phyloP scores from a whole-genome alignment of 2,329 filamentous ascomycete species.

The Dactylellina leptospora region DNA sequence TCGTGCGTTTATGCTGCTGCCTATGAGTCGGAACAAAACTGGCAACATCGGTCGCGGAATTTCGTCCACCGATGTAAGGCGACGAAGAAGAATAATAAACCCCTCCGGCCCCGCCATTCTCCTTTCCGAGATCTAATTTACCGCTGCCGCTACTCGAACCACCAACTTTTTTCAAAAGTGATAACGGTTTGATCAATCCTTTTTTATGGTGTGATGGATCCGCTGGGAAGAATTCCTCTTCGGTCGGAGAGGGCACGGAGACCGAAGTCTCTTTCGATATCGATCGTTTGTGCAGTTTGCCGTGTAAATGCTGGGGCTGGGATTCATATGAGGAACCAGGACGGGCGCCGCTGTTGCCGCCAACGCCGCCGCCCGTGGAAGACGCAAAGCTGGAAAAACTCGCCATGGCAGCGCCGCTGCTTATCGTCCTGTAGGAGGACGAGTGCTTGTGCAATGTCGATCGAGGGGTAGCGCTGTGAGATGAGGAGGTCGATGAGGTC shows the following conservation, averaged over 20 bases:
- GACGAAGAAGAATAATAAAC: conserved; percentile 46
- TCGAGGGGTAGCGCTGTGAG: conserved; percentile 26
- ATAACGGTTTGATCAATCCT: conserved; percentile 48
- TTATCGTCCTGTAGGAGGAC: conserved; percentile 48
- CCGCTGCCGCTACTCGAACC: conserved; percentile 27
- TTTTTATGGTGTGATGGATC: conserved; percentile 51
- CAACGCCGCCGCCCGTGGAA: too few relatives aligned
- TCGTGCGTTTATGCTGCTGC: conserved; percentile 52
- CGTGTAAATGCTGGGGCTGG: conserved; percentile 42
- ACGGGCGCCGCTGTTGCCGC: too few relatives aligned
- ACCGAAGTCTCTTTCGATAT: conserved; percentile 49
- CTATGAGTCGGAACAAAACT: conserved; percentile 52
- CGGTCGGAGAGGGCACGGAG: conserved; percentile 36
- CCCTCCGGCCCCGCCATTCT: conserved; percentile 44
- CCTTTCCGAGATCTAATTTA: conserved; percentile 47
- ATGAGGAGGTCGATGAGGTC: conserved; percentile 37
- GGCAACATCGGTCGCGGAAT: conserved; percentile 40
- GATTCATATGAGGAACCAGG: conserved; percentile 45
- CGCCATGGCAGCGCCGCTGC: conserved; percentile 46
- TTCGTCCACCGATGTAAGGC: conserved; percentile 42
- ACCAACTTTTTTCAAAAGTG: conserved; percentile 46
- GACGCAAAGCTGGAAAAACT: conserved; percentile 46
- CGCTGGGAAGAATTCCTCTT: conserved; percentile 45
- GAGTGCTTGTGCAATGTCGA: conserved; percentile 49
- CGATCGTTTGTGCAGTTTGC: conserved; percentile 52